Evolutionary conservation across 2,329 filamentous ascomycete genomes (phyloP).

Genomic region (Madurella mycetomatis): DNA sequence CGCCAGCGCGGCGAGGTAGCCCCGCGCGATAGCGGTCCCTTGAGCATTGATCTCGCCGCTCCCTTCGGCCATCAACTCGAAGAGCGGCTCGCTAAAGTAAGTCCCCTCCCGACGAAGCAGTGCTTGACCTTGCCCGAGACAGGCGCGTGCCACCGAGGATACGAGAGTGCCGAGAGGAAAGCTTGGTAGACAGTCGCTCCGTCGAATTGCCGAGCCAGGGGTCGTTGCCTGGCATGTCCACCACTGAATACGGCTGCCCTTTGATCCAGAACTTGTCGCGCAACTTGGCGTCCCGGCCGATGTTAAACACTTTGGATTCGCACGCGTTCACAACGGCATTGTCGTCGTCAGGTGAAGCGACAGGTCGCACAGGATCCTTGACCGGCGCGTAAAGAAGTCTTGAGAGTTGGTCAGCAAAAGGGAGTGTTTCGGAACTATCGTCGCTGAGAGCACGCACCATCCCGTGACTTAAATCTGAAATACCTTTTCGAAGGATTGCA

Average conservation of each 20-base stretch:
- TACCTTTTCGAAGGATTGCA: constrained; percentile 53
- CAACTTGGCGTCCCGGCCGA: constrained; percentile 46
- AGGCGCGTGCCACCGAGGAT: constrained; percentile 71
- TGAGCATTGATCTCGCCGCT: constrained; percentile 35
- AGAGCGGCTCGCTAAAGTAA: constrained; percentile 59
- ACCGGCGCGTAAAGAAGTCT: constrained; percentile 61
- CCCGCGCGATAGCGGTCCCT: constrained; percentile 52
- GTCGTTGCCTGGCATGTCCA: constrained; percentile 60
- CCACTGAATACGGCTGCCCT: constrained; percentile 61
- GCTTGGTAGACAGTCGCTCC: constrained; percentile 67
- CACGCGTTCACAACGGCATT: constrained; percentile 57
- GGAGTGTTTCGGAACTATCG: background rate
- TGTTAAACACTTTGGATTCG: constrained; percentile 56
- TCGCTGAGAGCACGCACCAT: constrained; percentile 36
- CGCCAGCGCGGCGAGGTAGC: constrained; percentile 63
- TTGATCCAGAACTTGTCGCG: constrained; percentile 66
- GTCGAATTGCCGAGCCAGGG: constrained; percentile 49
- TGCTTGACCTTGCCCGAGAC: constrained; percentile 57
- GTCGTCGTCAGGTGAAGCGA: constrained; percentile 52
- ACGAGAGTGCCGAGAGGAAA: constrained; percentile 62
- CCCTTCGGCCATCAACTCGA: constrained; percentile 26
- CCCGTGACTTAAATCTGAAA: constrained; percentile 64
- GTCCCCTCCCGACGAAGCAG: constrained; percentile 59
- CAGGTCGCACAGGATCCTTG: constrained; percentile 50
- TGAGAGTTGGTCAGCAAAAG: constrained; percentile 2